A percentile compares a stretch with the other conserved stretches of the same genome.
These are phyloP conservation scores for Verticillium tricorpus DNA, from an alignment of 2,329 filamentous ascomycete species.

Conservation along the genomic window DNA sequence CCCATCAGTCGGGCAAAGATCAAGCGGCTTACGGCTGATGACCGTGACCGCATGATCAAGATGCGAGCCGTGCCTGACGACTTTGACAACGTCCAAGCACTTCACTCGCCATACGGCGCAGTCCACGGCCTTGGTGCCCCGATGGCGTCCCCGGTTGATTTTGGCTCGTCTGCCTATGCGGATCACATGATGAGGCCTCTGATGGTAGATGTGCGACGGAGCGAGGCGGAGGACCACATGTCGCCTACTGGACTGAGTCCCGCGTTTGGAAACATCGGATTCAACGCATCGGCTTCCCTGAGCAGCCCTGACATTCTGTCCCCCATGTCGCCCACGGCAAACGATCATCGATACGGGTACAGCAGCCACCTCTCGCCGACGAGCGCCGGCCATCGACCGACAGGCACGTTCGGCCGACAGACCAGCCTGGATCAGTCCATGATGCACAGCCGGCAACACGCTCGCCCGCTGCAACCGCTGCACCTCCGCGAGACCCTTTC, in stretches of 20 bases:
- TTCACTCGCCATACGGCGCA: constrained; percentile 64
- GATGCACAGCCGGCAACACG: constrained; percentile 39
- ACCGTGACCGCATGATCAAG: constrained; percentile 66
- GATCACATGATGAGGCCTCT: constrained; percentile 63
- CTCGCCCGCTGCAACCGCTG: constrained; percentile 52
- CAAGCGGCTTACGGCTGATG: constrained; percentile 66
- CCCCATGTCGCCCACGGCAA: constrained; percentile 50
- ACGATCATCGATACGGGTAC: constrained; percentile 48
- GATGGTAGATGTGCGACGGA: constrained; percentile 63
- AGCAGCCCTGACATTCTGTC: constrained; percentile 51
- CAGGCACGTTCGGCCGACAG: constrained; percentile 49
- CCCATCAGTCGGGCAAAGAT: constrained; percentile 60
- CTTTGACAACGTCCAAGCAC: constrained; percentile 65
- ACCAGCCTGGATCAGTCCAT: constrained; percentile 34
- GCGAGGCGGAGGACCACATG: constrained; percentile 60
- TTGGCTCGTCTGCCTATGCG: constrained; percentile 43
- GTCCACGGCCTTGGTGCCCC: constrained; percentile 47
- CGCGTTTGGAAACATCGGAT: constrained; percentile 62
- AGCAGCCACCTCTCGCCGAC: constrained; percentile 36
- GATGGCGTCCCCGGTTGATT: constrained; percentile 44
- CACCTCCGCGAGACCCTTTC: constrained; percentile 54
- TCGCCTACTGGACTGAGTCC: constrained; percentile 65
- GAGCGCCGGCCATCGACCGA: constrained; percentile 42
- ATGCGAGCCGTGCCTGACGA: constrained; percentile 68
- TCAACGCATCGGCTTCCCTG: constrained; percentile 49